Evolutionary conservation across 2,329 filamentous ascomycete species (phyloP).

Genomic region (Apiospora arundinis): DNA sequence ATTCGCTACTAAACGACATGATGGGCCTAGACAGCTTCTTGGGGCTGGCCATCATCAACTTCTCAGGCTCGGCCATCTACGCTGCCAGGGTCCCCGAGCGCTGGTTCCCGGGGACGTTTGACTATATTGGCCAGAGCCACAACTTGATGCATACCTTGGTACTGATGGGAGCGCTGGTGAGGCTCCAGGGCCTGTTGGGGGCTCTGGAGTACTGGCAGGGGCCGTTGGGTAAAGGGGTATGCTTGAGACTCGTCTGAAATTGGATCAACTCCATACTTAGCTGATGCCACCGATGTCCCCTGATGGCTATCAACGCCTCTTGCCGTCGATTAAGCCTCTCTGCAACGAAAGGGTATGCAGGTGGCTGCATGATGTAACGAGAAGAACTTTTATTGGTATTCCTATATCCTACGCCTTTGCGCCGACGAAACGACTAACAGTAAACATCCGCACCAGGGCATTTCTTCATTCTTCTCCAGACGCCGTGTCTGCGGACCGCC

Average conservation of each 20-base stretch:
- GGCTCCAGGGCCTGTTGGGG: slow-evolving; percentile 25
- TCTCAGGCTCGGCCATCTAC: slow-evolving; percentile 36
- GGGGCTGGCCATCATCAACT: slow-evolving; percentile 37
- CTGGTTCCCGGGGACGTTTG: slow-evolving; percentile 37
- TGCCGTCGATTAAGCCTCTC: not conserved
- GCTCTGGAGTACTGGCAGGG: slow-evolving; percentile 16
- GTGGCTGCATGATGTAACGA: not conserved
- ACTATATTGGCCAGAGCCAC: slow-evolving; percentile 35
- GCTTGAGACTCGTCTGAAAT: not conserved
- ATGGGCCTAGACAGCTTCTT: slow-evolving; percentile 37
- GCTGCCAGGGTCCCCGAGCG: slow-evolving; percentile 37
- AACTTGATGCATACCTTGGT: slow-evolving; percentile 37
- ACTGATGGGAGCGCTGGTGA: slow-evolving; percentile 31
- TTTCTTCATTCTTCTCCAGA: too few species aligned
- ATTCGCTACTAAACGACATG: slow-evolving; percentile 28
- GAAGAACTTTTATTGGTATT: not conserved
- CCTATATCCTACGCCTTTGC: not conserved
- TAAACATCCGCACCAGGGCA: not conserved
- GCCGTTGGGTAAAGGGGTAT: not conserved
- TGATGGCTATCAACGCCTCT: not conserved
- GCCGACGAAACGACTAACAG: not conserved
- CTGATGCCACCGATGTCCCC: not conserved
- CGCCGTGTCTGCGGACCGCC: not conserved
- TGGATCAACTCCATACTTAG: too few species aligned
- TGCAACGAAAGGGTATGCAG: not conserved